Evolutionary conservation across 805 yeast genomes (phyloP).

Genomic region (Isabelozyma heimii): DNA sequence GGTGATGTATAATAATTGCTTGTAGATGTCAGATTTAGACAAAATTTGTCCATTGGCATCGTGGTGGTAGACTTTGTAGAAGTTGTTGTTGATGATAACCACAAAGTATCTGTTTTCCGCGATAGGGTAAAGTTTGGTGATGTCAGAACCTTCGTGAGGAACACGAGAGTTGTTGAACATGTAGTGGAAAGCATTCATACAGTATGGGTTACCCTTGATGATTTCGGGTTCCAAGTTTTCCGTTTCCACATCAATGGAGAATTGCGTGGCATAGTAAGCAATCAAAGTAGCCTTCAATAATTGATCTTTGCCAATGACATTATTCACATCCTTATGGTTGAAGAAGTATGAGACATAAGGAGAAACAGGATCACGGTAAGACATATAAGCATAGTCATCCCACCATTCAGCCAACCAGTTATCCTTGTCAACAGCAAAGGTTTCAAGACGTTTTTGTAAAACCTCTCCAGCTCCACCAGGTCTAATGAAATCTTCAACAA

Average conservation of each 20-base stretch:
- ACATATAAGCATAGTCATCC: constrained; percentile 91
- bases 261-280: constrained; percentile 63
- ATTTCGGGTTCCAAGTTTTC: constrained; percentile 82
- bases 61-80: constrained; percentile 73
- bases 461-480: constrained; percentile 63
- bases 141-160: constrained; percentile 67
- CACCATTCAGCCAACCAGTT: constrained; percentile 93
- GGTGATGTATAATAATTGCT: constrained; percentile 56
- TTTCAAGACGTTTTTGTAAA: constrained; percentile 63
- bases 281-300: constrained; percentile 74
- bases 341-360: constrained; percentile 92
- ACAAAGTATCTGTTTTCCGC: constrained; percentile 62
- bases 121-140: constrained; percentile 50
- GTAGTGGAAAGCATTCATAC: constrained; percentile 89
- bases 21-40: constrained; percentile 47
- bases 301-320: constrained; percentile 60
- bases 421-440: constrained; percentile 58
- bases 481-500: constrained; percentile 63
- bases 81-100: constrained; percentile 72
- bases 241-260: constrained; percentile 61
- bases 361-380: constrained; percentile 89
- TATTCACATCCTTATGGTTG: constrained; percentile 68
- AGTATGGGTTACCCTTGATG: constrained; percentile 74
- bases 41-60: constrained; percentile 38
- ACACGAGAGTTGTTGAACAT: constrained; percentile 89